These are phyloP conservation scores for Pezizomycotina sp. DNA, from an alignment of 2,329 filamentous ascomycete genomes.

Conservation along the genomic window DNA sequence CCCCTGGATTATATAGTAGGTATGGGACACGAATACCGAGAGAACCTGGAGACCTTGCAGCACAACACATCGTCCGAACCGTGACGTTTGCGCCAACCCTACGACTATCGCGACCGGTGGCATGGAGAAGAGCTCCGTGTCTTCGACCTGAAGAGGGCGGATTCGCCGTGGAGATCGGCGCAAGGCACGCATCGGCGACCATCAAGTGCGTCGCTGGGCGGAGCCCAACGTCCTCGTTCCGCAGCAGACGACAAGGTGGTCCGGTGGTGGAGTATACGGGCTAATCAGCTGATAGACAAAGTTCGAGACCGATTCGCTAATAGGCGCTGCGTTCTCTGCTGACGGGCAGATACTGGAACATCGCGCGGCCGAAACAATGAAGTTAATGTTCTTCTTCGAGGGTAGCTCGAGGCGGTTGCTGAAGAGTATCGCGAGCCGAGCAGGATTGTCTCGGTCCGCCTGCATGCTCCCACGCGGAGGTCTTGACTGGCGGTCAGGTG, in stretches of 20 bases:
- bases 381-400: constrained; percentile 69
- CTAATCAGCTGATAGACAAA: constrained; percentile 56
- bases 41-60: constrained; percentile 69
- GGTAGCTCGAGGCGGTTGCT: constrained; percentile 39
- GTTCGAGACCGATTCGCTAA: constrained; percentile 64
- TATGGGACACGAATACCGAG: too few species aligned
- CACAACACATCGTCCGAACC: constrained; percentile 93
- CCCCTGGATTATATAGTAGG: too few species aligned
- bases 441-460: constrained; percentile 82
- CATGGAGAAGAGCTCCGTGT: constrained; percentile 87
- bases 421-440: constrained; percentile 60
- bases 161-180: constrained; percentile 63
- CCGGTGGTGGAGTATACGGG: constrained; percentile 83
- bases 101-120: constrained; percentile 87
- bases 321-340: constrained; percentile 73
- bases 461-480: constrained; percentile 65
- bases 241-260: constrained; percentile 80
- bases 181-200: constrained; percentile 63
- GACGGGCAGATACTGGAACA: constrained; percentile 60
- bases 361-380: constrained; percentile 80
- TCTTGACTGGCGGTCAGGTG: constrained; percentile 77
- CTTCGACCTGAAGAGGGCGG: constrained; percentile 59
- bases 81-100: constrained; percentile 74
- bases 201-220: constrained; percentile 98
- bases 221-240: constrained; percentile 81